These are phyloP conservation scores for Xenosphaeropsis pyriputrescens DNA, from an alignment of 2,329 filamentous ascomycete species.

Conservation along the genomic window DNA sequence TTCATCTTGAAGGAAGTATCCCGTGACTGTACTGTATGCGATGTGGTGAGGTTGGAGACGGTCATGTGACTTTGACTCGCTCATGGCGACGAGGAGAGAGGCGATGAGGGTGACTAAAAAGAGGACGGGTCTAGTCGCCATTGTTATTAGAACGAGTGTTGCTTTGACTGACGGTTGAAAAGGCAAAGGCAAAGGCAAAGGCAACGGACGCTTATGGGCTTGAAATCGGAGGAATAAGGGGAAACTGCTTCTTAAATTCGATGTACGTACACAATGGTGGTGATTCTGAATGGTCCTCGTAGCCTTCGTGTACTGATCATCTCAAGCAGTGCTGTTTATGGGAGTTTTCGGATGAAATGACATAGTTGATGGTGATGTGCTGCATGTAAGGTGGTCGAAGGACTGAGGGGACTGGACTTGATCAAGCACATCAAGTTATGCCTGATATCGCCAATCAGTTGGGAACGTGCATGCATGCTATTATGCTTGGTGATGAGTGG, in stretches of 20 bases:
- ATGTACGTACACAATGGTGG: too few relatives aligned
- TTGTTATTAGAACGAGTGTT: too few relatives aligned
- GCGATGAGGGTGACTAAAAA: background rate
- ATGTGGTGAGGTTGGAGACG: conserved; percentile 21
- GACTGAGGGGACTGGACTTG: background rate
- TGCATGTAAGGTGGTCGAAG: background rate
- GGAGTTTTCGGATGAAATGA: background rate
- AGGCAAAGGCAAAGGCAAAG: too few relatives aligned
- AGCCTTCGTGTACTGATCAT: background rate
- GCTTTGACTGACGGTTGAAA: too few relatives aligned
- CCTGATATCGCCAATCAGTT: conserved; percentile 1
- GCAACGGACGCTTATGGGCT: background rate
- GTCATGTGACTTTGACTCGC: background rate
- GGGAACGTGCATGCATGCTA: background rate
- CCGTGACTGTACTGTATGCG: conserved; percentile 43
- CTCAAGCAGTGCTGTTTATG: background rate
- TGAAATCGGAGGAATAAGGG: background rate
- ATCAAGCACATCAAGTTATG: background rate
- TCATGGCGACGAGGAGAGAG: conserved; percentile 1
- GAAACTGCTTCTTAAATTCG: too few relatives aligned
- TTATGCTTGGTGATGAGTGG: too few relatives aligned
- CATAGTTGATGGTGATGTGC: background rate
- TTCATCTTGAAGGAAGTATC: conserved; percentile 52
- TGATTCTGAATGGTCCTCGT: too few relatives aligned
- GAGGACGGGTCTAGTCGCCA: background rate